phyloP scores from a whole-genome alignment of 192 early-diverging fungal genomes.

The Backusella sp. region DNA sequence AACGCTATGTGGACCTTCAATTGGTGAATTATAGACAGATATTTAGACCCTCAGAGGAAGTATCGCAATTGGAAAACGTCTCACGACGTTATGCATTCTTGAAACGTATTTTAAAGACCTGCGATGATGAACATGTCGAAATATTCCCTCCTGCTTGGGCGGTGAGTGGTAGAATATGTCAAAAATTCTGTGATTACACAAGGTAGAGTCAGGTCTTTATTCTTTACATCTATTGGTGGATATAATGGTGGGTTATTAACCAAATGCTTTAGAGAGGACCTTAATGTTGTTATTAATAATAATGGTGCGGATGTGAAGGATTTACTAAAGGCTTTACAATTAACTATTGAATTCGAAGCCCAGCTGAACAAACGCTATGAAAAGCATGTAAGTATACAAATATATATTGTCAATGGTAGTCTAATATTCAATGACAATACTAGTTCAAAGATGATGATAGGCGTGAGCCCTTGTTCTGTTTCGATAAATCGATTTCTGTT shows the following conservation, averaged over 20 bases:
- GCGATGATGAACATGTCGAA: constrained; percentile 82
- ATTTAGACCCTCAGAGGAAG: constrained; percentile 73
- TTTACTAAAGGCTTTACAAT: constrained; percentile 73
- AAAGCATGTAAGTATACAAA: constrained; percentile 39
- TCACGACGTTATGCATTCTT: constrained; percentile 92
- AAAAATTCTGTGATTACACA: constrained; percentile 83
- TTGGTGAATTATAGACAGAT: constrained; percentile 80
- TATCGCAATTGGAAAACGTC: constrained; percentile 80
- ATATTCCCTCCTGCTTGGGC: constrained; percentile 85
- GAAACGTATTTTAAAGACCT: constrained; percentile 83
- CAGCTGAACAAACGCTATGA: constrained; percentile 78
- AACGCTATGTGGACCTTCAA: constrained; percentile 82
- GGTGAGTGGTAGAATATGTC: constrained; percentile 64
- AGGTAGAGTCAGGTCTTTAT: constrained; percentile 44
- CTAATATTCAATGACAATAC: background rate
- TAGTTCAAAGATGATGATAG: constrained; percentile 18
- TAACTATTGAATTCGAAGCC: constrained; percentile 88
- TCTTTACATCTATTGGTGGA: background rate
- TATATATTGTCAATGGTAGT: background rate
- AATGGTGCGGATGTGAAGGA: constrained; percentile 56
- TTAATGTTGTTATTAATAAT: constrained; percentile 58
- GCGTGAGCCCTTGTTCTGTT: constrained; percentile 44
- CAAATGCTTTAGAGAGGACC: constrained; percentile 53
- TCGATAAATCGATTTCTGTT: constrained; percentile 75
- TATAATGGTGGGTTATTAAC: background rate